Base-by-base conservation (phyloP, 2,329 filamentous ascomycete species). In the Aspergillus fischeri region DNA sequence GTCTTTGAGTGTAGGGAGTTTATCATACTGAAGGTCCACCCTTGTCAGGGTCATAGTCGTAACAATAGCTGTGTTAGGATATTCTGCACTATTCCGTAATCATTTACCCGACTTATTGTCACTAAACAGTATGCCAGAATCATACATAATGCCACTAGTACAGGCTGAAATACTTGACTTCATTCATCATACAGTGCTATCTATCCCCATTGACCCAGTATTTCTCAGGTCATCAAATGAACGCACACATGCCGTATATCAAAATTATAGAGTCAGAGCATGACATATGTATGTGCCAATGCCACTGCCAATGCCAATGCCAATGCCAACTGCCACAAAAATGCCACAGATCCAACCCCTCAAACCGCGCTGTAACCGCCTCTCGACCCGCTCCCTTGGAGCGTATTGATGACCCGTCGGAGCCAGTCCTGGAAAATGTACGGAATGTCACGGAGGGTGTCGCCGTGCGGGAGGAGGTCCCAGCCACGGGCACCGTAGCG, bases 341-440 rank as follows among this genome's bases (percentile, higher is more conserved):
- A 17, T 24, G 20, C 3, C 4, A 45, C 11, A 52, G 47, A 45
- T 20, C n/a, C 10, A 28, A 27, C 20, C 24, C 4, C 41, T 80
- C 79, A 96, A 64, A 99, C 93, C 49, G 94, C 94, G 69, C 91
- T 96, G 77, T 99, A 99, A 2, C 94, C 94, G 49, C 93, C 93
- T 67, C 94, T 86, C 58, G 86, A 89, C 7, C 91, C 90, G 47
- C 87, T 84, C 1, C 91, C 91, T 74, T 96, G 91, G 9, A 97
- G 81, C 0, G 91, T 92, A 70, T 89, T 92, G 50, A 94, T 78
- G 21, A 96, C 86, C 64, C 87, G 84, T 57, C 91, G 84, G 17
- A 85, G 81, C 85, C 90, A 96, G 74, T 99, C 94, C 76, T 93
- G 92, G 62, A 96, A 76, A 54, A 97, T 82, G 71, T 97, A 97